Conservation (phyloP, 176 grass and related monocot genomes). For the barley (Hordeum vulgare) region DNA sequence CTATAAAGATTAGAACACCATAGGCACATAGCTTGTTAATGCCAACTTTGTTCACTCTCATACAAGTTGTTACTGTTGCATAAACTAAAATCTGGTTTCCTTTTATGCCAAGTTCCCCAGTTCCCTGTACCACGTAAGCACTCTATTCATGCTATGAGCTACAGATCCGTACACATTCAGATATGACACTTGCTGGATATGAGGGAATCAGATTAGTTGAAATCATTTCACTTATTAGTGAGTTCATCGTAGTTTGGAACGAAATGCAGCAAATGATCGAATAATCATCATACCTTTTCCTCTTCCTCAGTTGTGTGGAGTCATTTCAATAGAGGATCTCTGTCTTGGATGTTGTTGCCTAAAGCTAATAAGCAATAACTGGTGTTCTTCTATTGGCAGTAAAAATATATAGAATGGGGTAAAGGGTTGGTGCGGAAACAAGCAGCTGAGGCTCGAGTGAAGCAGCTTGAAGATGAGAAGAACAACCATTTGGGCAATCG, state of each 20-base stretch:
- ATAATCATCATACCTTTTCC: neutral
- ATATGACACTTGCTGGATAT: neutral
- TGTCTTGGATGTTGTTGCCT: neutral
- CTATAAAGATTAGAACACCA: neutral
- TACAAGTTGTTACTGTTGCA: neutral
- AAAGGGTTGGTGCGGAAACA: conserved; percentile 88
- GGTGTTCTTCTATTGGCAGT: conserved; percentile 27
- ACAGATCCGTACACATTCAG: neutral
- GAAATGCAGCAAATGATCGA: neutral
- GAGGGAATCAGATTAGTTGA: neutral
- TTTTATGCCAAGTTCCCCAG: neutral
- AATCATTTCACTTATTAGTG: neutral
- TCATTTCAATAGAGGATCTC: neutral
- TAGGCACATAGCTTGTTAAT: neutral
- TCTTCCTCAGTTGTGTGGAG: neutral
- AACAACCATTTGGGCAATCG: conserved; percentile 25
- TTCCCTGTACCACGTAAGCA: neutral
- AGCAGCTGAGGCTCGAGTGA: conserved; percentile 39
- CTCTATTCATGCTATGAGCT: neutral
- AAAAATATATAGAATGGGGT: conserved; percentile 81
- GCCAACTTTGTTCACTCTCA: neutral
- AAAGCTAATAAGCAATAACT: conserved; percentile 11
- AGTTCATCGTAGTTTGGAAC: neutral
- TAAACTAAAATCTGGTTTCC: neutral
- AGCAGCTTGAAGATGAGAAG: conserved; percentile 72